Conservation (phyloP, 2,329 filamentous ascomycete genomes). For the Ambrosiella xylebori region DNA sequence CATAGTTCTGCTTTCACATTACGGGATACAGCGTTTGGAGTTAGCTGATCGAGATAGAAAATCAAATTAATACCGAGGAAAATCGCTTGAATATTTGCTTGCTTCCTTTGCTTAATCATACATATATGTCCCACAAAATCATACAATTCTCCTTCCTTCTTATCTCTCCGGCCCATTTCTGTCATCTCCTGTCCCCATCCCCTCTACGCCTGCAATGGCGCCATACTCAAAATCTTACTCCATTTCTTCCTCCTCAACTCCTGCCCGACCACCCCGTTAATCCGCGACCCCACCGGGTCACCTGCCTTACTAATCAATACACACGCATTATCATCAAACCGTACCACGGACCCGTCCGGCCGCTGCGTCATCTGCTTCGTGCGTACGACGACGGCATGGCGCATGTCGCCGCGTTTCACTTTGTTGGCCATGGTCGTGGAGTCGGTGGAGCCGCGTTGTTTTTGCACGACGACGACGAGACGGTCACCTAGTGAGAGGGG, state of each 20-base stretch:
- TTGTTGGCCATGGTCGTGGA: constrained; percentile 68
- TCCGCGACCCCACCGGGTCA: constrained; percentile 80
- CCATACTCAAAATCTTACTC: constrained; percentile 96
- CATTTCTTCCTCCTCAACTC: constrained; percentile 87
- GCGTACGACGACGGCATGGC: constrained; percentile 87
- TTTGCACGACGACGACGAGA: constrained; percentile 95
- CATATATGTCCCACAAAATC: no score
- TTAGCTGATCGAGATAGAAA: no score
- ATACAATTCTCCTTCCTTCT: background rate
- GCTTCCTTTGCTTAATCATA: no score
- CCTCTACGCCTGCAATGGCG: constrained; percentile 46
- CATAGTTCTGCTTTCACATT: no score
- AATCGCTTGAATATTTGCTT: no score
- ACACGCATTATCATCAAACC: constrained; percentile 96
- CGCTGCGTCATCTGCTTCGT: constrained; percentile 77
- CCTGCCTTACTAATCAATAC: constrained; percentile 94
- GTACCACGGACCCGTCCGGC: constrained; percentile 73
- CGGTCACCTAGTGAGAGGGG: constrained; percentile 53
- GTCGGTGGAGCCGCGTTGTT: constrained; percentile 55
- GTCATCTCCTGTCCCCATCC: constrained; percentile 1
- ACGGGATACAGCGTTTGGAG: no score
- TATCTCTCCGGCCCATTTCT: background rate
- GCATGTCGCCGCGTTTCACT: constrained; percentile 88
- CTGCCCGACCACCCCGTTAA: constrained; percentile 79
- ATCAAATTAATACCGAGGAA: no score